phyloP scores from a whole-genome alignment of 768 basidiomycete species.

The Termitomyces sp. region DNA sequence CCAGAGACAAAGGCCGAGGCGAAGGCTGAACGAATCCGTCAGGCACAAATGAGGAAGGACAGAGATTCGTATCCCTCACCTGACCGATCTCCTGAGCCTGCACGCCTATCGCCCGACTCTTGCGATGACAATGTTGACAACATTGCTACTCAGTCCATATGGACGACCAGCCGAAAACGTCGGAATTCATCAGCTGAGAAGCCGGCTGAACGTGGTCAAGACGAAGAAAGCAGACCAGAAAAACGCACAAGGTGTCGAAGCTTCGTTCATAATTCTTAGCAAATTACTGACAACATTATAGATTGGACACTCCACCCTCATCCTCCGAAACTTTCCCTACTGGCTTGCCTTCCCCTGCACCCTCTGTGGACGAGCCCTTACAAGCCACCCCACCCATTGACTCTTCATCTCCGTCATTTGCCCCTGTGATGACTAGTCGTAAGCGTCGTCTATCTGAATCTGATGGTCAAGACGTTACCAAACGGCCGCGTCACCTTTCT shows the following conservation, averaged over 20 bases:
- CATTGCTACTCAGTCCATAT: background rate
- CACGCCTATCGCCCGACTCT: background rate
- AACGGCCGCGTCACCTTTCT: conserved; percentile 23
- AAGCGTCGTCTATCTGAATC: conserved; percentile 37
- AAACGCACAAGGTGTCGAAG: conserved; percentile 17
- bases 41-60: background rate
- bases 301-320: background rate
- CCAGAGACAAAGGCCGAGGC: conserved; percentile 17
- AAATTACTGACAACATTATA: background rate
- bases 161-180: conserved; percentile 13
- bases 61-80: conserved; percentile 18
- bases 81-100: conserved; percentile 10
- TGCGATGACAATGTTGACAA: background rate
- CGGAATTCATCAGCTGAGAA: background rate
- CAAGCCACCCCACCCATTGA: background rate
- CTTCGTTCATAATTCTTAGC: background rate
- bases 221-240: background rate
- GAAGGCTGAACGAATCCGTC: conserved; percentile 5
- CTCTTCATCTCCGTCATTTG: background rate
- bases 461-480: conserved; percentile 16
- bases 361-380: conserved; percentile 1
- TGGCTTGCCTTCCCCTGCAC: conserved; percentile 12
- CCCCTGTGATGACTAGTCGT: conserved; percentile 16
- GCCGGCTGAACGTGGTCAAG: background rate
- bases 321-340: background rate